Conservation (phyloP, 352 stramenopile genomes). For the Pythium scleroteichum region DNA sequence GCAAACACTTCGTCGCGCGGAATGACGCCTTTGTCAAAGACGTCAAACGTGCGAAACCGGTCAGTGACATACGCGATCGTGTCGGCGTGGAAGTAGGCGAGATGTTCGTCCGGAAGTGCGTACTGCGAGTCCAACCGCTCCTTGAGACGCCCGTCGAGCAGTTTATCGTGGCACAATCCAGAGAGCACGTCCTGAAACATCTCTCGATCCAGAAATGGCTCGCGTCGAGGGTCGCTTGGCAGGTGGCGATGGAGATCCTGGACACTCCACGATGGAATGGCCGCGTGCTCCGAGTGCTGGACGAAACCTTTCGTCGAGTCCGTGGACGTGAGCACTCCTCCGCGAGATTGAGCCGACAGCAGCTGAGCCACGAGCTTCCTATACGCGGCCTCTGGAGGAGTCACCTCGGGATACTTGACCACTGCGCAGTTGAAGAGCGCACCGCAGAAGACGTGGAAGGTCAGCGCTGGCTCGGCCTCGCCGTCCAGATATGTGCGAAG, state of each 20-base stretch:
- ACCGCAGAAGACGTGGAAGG: constrained; percentile 57
- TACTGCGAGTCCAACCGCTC: constrained; percentile 33
- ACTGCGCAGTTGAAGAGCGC: constrained; percentile 55
- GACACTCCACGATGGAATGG: constrained; percentile 18
- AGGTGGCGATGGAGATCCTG: constrained; percentile 11
- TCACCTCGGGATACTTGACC: constrained; percentile 27
- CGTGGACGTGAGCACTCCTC: background rate
- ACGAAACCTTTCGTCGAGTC: constrained; percentile 8
- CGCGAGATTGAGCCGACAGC: background rate
- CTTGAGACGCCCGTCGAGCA: constrained; percentile 23
- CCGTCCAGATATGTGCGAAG: constrained; percentile 58
- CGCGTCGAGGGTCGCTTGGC: background rate
- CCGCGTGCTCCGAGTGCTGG: constrained; percentile 10
- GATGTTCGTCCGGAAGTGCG: constrained; percentile 30
- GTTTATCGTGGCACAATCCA: constrained; percentile 32
- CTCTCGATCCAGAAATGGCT: constrained; percentile 29
- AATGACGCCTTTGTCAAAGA: constrained; percentile 39
- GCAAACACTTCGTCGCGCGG: constrained; percentile 43
- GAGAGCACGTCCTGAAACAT: constrained; percentile 44
- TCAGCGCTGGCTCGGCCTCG: constrained; percentile 46
- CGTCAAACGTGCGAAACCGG: constrained; percentile 48
- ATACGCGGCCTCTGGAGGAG: constrained; percentile 8
- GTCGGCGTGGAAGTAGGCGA: constrained; percentile 32
- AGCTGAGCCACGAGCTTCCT: constrained; percentile 3
- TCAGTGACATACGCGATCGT: constrained; percentile 33